Evolutionary conservation across 345 rosid genomes (phyloP), one percentile per base, ranked within the genome.

Genomic region (Kernera saxatilis): DNA sequence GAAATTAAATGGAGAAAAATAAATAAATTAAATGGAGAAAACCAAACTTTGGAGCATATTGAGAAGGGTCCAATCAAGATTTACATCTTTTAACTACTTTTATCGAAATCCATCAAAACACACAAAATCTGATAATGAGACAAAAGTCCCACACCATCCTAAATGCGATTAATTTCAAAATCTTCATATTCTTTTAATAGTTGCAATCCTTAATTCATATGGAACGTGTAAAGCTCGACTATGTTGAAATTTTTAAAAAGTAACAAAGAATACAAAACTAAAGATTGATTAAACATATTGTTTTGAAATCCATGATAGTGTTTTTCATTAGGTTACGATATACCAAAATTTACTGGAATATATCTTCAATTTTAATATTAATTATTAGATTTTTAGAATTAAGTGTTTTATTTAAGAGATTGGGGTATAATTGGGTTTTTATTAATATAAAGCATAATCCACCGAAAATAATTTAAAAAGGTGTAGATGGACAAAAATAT

Each of bases 71-170:
- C 58, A 56, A 56, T 58, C 57, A 69, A 57, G 22, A 57, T 48
- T 33, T 56, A 32, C 56, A 37, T 59, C 35, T 48, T 58, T 12
- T 67, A 37, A 18, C 62, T 26, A 48, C 67, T 70, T 70, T 70
- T 18, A 70, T 27, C 49, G 29, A 70, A 58, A 59, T 58, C 59
- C 74, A 58, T 46, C 27, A 40, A 23, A n/a, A 22, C 67, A 45
- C 66, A 52, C 57, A 55, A 59, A 45, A 69, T 69, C 73, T 57
- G 57, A 70, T 59, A 26, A 48, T 59, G 50, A 48, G 59, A 58
- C 48, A 60, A 48, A 50, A 36, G 23, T 41, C 49, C 39, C 32
- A 49, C 60, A 12, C 59, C 40, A 48, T 58, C 58, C 48, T 25
- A 46, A 69, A 58, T 8, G 13, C 49, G 25, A 58, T 27, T 46